Evolutionary conservation across 169 alveolate species (phyloP).

Genomic region (Eimeria praecox): DNA sequence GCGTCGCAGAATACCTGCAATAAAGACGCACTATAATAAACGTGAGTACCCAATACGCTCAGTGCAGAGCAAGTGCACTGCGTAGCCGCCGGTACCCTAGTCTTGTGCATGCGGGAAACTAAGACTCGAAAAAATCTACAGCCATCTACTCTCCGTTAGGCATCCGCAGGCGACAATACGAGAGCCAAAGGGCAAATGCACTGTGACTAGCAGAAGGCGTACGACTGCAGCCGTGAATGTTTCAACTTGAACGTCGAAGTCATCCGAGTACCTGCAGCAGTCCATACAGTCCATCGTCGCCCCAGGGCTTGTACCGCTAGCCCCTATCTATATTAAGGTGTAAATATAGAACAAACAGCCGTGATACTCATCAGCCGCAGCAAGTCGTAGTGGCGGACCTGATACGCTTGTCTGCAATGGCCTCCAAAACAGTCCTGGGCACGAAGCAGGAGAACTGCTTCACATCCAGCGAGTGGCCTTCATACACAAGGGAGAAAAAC

Average conservation of each 20-base stretch:
- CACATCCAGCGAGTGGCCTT: slow-evolving; percentile 83
- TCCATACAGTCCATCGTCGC: neutral
- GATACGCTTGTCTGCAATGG: slow-evolving; percentile 88
- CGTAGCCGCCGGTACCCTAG: neutral
- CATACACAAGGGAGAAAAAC: neutral
- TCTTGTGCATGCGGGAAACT: neutral
- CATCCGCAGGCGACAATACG: neutral
- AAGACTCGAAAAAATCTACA: neutral
- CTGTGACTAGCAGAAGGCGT: neutral
- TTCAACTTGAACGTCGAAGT: slow-evolving; percentile 87
- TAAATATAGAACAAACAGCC: neutral
- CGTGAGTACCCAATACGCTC: neutral
- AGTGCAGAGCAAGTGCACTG: neutral
- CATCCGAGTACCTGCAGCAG: slow-evolving; percentile 85
- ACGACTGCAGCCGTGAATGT: slow-evolving; percentile 89
- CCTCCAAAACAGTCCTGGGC: slow-evolving; percentile 89
- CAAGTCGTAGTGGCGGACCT: slow-evolving; percentile 36
- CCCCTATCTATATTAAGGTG: neutral
- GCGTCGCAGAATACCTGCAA: slow-evolving; percentile 88
- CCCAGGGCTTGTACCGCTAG: neutral
- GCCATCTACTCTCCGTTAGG: neutral
- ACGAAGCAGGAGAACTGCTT: slow-evolving; percentile 88
- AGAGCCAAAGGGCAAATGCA: neutral
- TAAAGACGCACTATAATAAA: neutral
- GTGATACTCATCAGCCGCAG: neutral